Evolutionary conservation across 2,329 filamentous ascomycete genomes (phyloP).

Genomic region (Botryotinia globosa): DNA sequence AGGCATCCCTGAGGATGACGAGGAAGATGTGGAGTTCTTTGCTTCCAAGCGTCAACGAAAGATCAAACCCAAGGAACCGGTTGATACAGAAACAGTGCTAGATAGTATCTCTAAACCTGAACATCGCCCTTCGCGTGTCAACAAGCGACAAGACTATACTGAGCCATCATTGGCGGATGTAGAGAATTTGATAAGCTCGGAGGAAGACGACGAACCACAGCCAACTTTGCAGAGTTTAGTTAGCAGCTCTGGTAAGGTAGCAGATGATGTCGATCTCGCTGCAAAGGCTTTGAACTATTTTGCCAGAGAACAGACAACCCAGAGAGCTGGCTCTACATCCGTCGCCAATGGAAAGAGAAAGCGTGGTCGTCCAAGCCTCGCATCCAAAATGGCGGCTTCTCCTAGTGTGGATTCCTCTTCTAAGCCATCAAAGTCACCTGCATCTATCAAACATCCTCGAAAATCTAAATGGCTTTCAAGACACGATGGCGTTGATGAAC

Average conservation of each 20-base stretch:
- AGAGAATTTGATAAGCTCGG: conserved; percentile 21
- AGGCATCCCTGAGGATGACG: conserved; percentile 26
- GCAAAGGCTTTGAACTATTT: conserved; percentile 28
- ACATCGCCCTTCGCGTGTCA: conserved; percentile 27
- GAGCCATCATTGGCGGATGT: conserved; percentile 31
- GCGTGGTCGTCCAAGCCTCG: conserved; percentile 21
- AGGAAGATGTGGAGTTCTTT: conserved; percentile 34
- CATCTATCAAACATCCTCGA: conserved; percentile 28
- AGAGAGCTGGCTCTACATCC: neutral
- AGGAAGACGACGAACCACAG: neutral
- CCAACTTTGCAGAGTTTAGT: conserved; percentile 7
- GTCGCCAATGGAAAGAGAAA: conserved; percentile 22
- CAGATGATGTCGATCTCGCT: conserved; percentile 28
- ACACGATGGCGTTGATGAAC: conserved; percentile 29
- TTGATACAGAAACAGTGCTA: conserved; percentile 1
- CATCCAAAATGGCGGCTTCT: conserved; percentile 2
- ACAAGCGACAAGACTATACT: conserved; percentile 28
- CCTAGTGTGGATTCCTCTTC: neutral
- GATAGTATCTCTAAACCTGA: conserved; percentile 18
- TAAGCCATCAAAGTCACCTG: conserved; percentile 15
- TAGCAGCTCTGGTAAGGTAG: conserved; percentile 8
- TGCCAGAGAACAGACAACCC: conserved; percentile 17
- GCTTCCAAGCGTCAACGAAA: conserved; percentile 31
- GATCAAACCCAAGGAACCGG: conserved; percentile 25
- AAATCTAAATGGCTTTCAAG: conserved; percentile 35